Conservation (phyloP, 2,329 filamentous ascomycete species). For the Cytospora piceae region DNA sequence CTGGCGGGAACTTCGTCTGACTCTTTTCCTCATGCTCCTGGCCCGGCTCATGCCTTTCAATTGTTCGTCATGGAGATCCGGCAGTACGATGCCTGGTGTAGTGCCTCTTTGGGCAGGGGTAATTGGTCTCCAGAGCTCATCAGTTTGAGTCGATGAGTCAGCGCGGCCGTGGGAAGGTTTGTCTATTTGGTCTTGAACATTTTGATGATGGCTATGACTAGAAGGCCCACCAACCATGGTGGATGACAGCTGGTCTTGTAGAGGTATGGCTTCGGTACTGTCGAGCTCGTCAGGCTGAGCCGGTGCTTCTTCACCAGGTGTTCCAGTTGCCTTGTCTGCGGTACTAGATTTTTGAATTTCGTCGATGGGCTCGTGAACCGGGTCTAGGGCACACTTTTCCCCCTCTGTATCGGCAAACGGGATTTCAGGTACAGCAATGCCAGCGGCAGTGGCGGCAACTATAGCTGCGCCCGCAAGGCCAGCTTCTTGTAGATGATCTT, state of each 20-base stretch:
- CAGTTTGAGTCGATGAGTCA: constrained; percentile 39
- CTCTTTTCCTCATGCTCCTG: constrained; percentile 50
- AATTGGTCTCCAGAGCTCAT: constrained; percentile 31
- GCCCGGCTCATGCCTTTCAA: constrained; percentile 47
- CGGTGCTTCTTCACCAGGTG: background rate
- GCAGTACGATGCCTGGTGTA: constrained; percentile 53
- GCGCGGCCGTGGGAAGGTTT: constrained; percentile 33
- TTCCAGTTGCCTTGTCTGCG: constrained; percentile 13
- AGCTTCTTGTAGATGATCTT: background rate
- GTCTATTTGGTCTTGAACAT: background rate
- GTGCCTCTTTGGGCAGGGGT: constrained; percentile 38
- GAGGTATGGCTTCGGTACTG: constrained; percentile 11
- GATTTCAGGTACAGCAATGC: constrained; percentile 11
- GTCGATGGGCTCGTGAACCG: background rate
- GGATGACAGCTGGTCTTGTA: constrained; percentile 31
- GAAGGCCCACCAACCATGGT: constrained; percentile 28
- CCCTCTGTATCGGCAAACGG: background rate
- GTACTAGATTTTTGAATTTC: constrained; percentile 3
- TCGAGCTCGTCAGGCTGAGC: constrained; percentile 12
- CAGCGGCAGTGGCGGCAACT: constrained; percentile 10
- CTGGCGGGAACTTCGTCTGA: constrained; percentile 48
- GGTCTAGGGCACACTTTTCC: background rate
- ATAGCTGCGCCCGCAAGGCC: constrained; percentile 1
- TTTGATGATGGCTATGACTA: constrained; percentile 19
- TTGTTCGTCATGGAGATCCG: constrained; percentile 45